A percentile compares a stretch with the other conserved stretches of the same genome.
phyloP scores from a whole-genome alignment of 1,284 basidiomycete genomes.

The Puccinia brachypodii region DNA sequence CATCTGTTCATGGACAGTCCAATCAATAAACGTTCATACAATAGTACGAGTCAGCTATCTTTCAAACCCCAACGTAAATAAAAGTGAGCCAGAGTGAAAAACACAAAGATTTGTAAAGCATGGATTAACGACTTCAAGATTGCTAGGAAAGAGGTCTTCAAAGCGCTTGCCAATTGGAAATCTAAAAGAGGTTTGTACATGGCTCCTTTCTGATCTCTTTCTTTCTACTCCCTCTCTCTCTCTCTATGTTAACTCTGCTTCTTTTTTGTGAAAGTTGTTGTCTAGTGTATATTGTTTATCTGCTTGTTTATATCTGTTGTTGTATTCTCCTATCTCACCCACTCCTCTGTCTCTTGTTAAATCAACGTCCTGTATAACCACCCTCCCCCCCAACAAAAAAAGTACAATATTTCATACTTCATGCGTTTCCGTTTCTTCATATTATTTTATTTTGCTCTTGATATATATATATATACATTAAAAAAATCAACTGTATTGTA shows the following conservation, averaged over 20 bases:
- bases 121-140: conserved; percentile 28
- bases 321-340: neutral
- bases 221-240: neutral
- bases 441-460: too few relatives aligned
- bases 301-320: neutral
- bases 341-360: too few relatives aligned
- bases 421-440: too few relatives aligned
- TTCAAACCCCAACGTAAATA: neutral
- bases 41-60: neutral
- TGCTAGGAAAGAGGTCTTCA: conserved; percentile 25
- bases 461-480: too few relatives aligned
- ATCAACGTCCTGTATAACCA: too few relatives aligned
- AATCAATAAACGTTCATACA: neutral
- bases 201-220: conserved; percentile 18
- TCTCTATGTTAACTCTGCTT: neutral
- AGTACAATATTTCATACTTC: too few relatives aligned
- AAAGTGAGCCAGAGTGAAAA: neutral
- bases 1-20: neutral
- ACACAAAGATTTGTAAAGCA: neutral
- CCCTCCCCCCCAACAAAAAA: too few relatives aligned
- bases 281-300: neutral
- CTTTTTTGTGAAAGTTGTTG: neutral
- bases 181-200: conserved; percentile 33
- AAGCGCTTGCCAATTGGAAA: conserved; percentile 7
- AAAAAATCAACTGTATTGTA: too few relatives aligned